Evolutionary conservation across 169 alveolate genomes (phyloP), one percentile per base, ranked within the genome.

Genomic region (Plasmodium chabaudi): DNA sequence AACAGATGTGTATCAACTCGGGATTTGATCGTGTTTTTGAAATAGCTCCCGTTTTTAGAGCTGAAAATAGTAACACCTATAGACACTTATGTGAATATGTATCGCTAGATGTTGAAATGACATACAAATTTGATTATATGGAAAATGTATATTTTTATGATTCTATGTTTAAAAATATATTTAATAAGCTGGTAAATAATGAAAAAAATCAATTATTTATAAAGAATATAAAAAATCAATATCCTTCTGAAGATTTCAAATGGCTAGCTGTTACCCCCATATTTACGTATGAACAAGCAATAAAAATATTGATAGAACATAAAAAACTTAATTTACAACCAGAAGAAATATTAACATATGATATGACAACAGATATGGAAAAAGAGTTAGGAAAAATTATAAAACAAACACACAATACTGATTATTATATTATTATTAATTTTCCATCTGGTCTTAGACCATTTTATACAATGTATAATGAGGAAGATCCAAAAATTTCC

Each of bases 81-180:
- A 95, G 99, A 67, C 99, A 99, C 94, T 89, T 98, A 89, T 98
- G 99, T 90, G 99, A 99, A 94, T 99, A 98, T 96, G 97, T 97
- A 17, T 99, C 99, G 1, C 94, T 99, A 57, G 99, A 99, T 95
- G 69, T 98, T 56, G 99, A 98, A 94, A 98, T 99, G 99, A 97
- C 97, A 47, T 96, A 98, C 75, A 94, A 97, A 77, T 99, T 98
- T 51, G 96, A 97, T 92, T 99, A 97, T 94, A 93, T 95, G 77
- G 99, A 99, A 93, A 98, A 97, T 34, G 94, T 98, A 64, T 99
- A 98, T 89, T 68, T 98, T 67, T 93, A 98, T 65, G 98, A 98
- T 82, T 91, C 94, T n/a, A 57, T 97, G 95, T 96, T 98, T 75
- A 92, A 95, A 59, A 72, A 87, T 79, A 97, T 98, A 64, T 98